Conservation (phyloP, 2,329 filamentous ascomycete species). For the Trichophaea hybrida region DNA sequence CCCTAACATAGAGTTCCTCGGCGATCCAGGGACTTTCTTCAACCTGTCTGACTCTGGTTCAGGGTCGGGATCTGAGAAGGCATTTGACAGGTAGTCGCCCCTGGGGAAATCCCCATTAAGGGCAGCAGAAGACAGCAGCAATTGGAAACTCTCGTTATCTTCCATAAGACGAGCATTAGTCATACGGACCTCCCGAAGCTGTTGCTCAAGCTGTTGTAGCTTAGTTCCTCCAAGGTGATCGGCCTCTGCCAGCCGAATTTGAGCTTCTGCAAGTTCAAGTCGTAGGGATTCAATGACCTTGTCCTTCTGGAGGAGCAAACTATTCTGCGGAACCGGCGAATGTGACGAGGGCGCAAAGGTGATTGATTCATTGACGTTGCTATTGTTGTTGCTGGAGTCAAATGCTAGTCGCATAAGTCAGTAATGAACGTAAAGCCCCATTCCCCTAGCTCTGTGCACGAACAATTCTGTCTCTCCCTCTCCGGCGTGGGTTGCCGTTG, state of each 20-base stretch:
- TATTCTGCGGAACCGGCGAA: constrained; percentile 39
- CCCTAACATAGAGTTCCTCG: constrained; percentile 33
- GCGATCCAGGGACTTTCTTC: constrained; percentile 41
- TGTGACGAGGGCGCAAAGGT: constrained; percentile 84
- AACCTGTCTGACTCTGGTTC: constrained; percentile 49
- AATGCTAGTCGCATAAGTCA: constrained; percentile 5
- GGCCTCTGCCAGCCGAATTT: constrained; percentile 88
- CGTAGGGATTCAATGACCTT: constrained; percentile 86
- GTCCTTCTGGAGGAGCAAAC: constrained; percentile 77
- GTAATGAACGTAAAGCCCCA: background rate
- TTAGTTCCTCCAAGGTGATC: constrained; percentile 84
- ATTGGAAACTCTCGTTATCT: constrained; percentile 95
- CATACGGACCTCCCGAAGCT: constrained; percentile 84
- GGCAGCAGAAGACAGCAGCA: constrained; percentile 86
- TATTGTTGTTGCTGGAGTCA: constrained; percentile 50
- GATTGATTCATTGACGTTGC: constrained; percentile 37
- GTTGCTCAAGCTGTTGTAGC: constrained; percentile 76
- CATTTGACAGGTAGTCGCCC: constrained; percentile 21
- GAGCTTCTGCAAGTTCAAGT: constrained; percentile 81
- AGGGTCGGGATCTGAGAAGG: constrained; percentile 37
- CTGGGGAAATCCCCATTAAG: constrained; percentile 70
- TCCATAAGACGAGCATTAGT: constrained; percentile 93
- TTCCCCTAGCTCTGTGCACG: background rate
- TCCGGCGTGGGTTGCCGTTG: constrained; percentile 44
- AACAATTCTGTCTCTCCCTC: constrained; percentile 1